Percentiles rank a stretch among this genome's conserved stretches.
These are phyloP conservation scores for Xylariales sp. DNA, from an alignment of 2,329 filamentous ascomycete species.

Conservation along the genomic window DNA sequence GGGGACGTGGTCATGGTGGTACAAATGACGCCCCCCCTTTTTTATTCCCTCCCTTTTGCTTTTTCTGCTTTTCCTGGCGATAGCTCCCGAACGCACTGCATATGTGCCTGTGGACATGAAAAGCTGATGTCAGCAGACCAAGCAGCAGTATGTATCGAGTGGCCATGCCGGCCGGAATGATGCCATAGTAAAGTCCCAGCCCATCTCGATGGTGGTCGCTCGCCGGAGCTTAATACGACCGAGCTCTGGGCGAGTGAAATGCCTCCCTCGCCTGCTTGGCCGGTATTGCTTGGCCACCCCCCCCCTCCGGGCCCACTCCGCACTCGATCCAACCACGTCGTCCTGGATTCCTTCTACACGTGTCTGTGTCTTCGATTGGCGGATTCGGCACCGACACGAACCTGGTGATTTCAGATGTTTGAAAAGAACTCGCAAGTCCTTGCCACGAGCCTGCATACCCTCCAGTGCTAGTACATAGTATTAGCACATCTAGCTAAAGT, in stretches of 20 bases:
- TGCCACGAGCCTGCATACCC: slow-evolving; percentile 26
- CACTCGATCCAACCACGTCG: no score
- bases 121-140: slow-evolving; percentile 12
- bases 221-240: no score
- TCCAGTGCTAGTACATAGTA: slow-evolving; percentile 3
- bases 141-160: no score
- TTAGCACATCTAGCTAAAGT: slow-evolving; percentile 4
- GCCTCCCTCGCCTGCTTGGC: no score
- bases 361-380: slow-evolving; percentile 2
- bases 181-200: background rate
- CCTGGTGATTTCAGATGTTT: background rate
- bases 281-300: no score
- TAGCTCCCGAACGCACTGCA: background rate
- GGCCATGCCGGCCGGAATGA: background rate
- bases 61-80: background rate
- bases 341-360: background rate
- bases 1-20: no score
- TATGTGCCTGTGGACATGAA: background rate
- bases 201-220: no score
- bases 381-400: background rate
- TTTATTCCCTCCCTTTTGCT: no score
- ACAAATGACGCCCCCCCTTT: no score
- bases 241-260: no score
- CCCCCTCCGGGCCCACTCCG: background rate
- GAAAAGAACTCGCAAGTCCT: slow-evolving; percentile 18